Base-by-base conservation (phyloP, 139 green algal species). In the Haematococcus sp. region DNA sequence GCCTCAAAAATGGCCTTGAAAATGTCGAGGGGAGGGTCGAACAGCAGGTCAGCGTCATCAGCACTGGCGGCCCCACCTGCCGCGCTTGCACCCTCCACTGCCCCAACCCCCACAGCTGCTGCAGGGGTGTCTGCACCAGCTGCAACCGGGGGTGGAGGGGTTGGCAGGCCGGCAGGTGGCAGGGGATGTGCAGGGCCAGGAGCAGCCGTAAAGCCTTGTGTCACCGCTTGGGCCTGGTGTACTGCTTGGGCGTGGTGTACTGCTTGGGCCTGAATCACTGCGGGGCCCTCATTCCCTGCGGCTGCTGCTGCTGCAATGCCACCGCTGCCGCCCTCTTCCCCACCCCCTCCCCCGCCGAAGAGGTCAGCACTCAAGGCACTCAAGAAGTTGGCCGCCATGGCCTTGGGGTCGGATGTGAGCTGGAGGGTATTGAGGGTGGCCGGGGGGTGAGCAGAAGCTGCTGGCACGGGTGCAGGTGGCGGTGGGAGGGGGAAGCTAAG, bases 1-100 rank as follows among this genome's bases (percentile, higher is more conserved):
- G 82, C 87, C 65, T 96, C 91, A 75, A 97, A 97, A 60, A 97
- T 95, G 20, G 90, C 88, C 30, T 93, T 91, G 81, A 96, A 95
- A 0, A 97, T 81, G 74, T 96, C 91, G 9, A 96, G 44, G 0
- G 89, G 92, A 63, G 74, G 83, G 11, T 93, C 81, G 40, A 49
- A 49, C 40, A 49, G 40, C 7, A 49, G 40, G 40, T 49, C 40
- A 19, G 40, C 11, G 40, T 49, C 40, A 19, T 49, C 23, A 84
- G 25, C 0, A 60, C 52, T 5, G 68, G 49, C 13, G 51, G n/a
- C n/a, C 54, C 43, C 3, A 63, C 17, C 40, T 11, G 40, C 40
- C 11, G 7, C 40, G 11, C 40, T 11, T 19, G 40, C 7, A 11
- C 40, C 40, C 11, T 49, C 7, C n/a, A n/a, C n/a, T n/a, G n/a